Conservation (phyloP, 495 filamentous ascomycete species). For the Annulohypoxylon maeteangense region DNA sequence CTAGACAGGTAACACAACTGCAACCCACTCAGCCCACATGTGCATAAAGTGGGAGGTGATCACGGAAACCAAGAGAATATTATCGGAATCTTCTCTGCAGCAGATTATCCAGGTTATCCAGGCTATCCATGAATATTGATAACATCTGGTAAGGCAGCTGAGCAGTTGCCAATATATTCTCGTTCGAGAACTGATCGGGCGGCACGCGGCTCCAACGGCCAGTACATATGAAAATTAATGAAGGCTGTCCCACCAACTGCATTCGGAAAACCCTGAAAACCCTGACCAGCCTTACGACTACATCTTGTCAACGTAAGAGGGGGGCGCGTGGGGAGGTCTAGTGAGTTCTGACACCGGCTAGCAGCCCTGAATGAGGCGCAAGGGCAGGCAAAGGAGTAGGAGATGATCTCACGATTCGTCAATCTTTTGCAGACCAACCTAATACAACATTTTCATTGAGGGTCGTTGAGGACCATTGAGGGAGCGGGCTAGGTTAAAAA, state of each 20-base stretch:
- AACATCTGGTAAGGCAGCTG: conserved; percentile 13
- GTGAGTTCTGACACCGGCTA: conserved; percentile 14
- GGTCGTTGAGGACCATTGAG: conserved; percentile 6
- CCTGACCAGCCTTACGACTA: conserved; percentile 26
- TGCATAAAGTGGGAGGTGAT: conserved; percentile 1
- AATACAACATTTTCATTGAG: conserved; percentile 2
- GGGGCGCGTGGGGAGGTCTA: conserved; percentile 12
- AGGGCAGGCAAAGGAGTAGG: conserved; percentile 24
- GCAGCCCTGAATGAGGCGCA: conserved; percentile 31
- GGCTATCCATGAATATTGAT: background rate
- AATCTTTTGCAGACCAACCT: conserved; percentile 15
- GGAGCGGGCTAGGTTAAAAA: conserved; percentile 19
- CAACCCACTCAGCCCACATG: background rate
- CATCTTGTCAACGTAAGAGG: conserved; percentile 17
- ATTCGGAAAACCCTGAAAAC: conserved; percentile 15
- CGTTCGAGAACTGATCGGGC: conserved; percentile 3
- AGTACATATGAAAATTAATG: conserved; percentile 7
- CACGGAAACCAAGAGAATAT: background rate
- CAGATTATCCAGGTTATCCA: background rate
- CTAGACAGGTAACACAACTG: background rate
- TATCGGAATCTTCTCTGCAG: background rate
- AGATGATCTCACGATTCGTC: conserved; percentile 34
- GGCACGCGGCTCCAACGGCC: conserved; percentile 12
- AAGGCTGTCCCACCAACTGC: conserved; percentile 25
- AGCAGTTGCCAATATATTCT: background rate